These are phyloP conservation scores for Pichia californica DNA, from an alignment of 805 yeast species.

Conservation along the genomic window DNA sequence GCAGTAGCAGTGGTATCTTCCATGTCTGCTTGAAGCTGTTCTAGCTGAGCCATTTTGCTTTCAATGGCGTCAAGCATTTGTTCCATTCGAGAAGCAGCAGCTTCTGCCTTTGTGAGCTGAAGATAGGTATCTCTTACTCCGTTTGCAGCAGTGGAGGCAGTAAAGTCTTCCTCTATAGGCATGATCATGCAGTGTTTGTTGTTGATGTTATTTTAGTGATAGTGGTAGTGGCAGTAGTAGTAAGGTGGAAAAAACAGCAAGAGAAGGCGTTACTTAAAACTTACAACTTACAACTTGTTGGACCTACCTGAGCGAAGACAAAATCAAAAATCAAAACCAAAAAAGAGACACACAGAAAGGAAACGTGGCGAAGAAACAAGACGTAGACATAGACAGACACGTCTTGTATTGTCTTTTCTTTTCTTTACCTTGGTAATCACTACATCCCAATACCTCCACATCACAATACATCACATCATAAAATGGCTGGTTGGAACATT, in stretches of 20 bases:
- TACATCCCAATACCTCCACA: too few relatives aligned
- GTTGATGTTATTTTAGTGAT: too few relatives aligned
- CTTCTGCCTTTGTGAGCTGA: conserved; percentile 8
- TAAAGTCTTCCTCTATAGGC: background rate
- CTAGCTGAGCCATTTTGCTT: conserved; percentile 51
- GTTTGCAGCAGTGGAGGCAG: too few relatives aligned
- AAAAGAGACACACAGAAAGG: background rate
- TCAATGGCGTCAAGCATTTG: conserved; percentile 59
- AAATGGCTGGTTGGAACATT: too few relatives aligned
- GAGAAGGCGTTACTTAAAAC: too few relatives aligned
- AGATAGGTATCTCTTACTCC: conserved; percentile 7
- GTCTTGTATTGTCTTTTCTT: too few relatives aligned
- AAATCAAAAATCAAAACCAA: too few relatives aligned
- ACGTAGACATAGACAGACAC: too few relatives aligned
- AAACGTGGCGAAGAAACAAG: background rate
- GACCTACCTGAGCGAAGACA: too few relatives aligned
- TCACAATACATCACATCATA: too few relatives aligned
- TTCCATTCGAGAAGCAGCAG: conserved; percentile 40
- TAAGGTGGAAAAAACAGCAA: background rate
- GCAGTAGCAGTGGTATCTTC: background rate
- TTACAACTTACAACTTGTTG: too few relatives aligned
- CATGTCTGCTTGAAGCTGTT: conserved; percentile 18
- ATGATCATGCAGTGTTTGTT: conserved; percentile 1
- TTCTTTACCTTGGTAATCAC: too few relatives aligned
- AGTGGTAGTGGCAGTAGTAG: background rate